Evolutionary conservation across 2,329 filamentous ascomycete genomes (phyloP), one percentile per base, ranked within the genome.

Genomic region (Aspergillus fumigatiaffinis): DNA sequence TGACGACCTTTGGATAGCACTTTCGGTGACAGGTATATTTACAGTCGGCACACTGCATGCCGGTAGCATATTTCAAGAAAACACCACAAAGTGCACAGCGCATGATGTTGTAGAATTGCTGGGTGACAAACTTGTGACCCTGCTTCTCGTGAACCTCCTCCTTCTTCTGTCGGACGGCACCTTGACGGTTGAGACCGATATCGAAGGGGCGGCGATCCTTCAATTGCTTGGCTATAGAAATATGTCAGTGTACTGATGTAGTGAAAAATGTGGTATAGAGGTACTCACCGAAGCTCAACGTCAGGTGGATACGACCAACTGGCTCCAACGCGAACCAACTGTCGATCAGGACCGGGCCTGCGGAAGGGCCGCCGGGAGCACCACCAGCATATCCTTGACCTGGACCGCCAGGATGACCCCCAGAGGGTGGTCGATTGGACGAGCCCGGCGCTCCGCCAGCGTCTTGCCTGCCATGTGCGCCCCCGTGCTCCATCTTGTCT

Each of bases 71-170:
- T 73, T 97, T 99, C 77, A 99, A 88, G 71, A 99, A 97, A 66
- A 99, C 94, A 59, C 92, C 94, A 73, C 94, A 99, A 38, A 97
- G 86, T 14, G 94, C 94, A 77, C 94, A 99, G 61, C 94, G 93
- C 94, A 99, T 99, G 71, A 99, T 97, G 82, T 97, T 99, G 87
- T 97, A 99, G 77, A 99, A 99, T 75, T 97, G 94, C 74, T 97
- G 92, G 70, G 94, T 90, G 55, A 97, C 88, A 71, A 99, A 99
- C 78, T 97, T 99, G 87, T 99, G 94, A 51, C 94, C 94, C 73
- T 96, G 97, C 82, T 97, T 96, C 79, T 99, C 94, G 78, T 97
- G 91, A 4, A 99, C 88, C 70, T 97, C 92, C 76, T 99, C 94
- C 80, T 99, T 99, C 71, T 91, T 91, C 77, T 99, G 93, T 65